These are phyloP conservation scores for Cerrena zonata DNA, from an alignment of 1,284 basidiomycete genomes.

Conservation along the genomic window DNA sequence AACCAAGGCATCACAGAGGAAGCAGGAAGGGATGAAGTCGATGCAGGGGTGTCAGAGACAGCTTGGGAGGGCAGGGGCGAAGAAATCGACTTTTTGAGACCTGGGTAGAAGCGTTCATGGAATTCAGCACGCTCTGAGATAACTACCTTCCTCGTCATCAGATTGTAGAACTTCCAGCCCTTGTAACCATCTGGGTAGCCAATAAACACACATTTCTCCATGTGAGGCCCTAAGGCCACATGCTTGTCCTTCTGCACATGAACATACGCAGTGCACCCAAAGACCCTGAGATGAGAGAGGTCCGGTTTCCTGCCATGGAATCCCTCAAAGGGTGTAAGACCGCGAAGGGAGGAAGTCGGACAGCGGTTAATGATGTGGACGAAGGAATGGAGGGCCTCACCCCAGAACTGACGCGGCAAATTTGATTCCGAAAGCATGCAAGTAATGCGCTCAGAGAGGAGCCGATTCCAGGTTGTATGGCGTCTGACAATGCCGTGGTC, in stretches of 20 bases:
- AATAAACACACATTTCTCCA: slow-evolving; percentile 31
- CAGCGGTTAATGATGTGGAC: slow-evolving; percentile 22
- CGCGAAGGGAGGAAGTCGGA: slow-evolving; percentile 14
- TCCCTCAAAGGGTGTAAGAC: slow-evolving; percentile 16
- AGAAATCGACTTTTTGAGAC: not conserved
- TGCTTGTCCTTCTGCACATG: slow-evolving; percentile 29
- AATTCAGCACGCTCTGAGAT: slow-evolving; percentile 24
- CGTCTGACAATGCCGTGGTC: slow-evolving; percentile 23
- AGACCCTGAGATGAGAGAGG: slow-evolving; percentile 12
- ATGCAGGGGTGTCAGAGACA: not conserved
- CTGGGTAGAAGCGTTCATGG: slow-evolving; percentile 23
- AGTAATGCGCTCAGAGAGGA: slow-evolving; percentile 12
- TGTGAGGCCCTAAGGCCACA: slow-evolving; percentile 23
- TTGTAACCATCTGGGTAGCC: slow-evolving; percentile 29
- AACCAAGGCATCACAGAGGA: too few species aligned
- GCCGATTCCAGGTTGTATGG: slow-evolving; percentile 21
- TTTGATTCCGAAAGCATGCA: slow-evolving; percentile 19
- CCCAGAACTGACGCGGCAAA: slow-evolving; percentile 24
- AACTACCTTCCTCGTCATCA: slow-evolving; percentile 16
- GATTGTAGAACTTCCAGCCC: slow-evolving; percentile 29
- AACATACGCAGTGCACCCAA: slow-evolving; percentile 28
- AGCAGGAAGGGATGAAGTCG: not conserved
- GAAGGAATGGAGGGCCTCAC: slow-evolving; percentile 16
- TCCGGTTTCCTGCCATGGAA: slow-evolving; percentile 8
- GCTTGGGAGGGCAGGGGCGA: not conserved